Percentiles rank a stretch among this genome's conserved stretches.
These are phyloP conservation scores for Baudoinia panamericana DNA, from an alignment of 495 filamentous ascomycete species.

Conservation along the genomic window DNA sequence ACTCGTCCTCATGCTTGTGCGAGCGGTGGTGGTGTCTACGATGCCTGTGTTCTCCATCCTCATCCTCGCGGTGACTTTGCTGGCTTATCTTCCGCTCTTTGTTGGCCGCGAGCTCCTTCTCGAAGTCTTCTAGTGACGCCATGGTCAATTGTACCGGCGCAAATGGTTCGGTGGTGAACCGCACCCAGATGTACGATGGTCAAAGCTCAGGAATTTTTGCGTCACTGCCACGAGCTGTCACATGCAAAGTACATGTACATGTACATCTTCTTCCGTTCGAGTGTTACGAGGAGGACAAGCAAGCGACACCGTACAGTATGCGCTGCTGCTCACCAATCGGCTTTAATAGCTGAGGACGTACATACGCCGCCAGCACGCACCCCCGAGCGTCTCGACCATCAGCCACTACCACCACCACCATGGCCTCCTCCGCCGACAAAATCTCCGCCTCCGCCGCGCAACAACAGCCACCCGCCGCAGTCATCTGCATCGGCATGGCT, in stretches of 20 bases:
- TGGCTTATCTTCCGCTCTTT: constrained; percentile 19
- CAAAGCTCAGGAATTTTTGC: too few relatives aligned
- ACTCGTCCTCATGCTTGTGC: constrained; percentile 25
- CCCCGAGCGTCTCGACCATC: too few relatives aligned
- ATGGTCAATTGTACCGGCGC: constrained; percentile 21
- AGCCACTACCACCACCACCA: constrained; percentile 11
- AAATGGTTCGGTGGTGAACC: neutral
- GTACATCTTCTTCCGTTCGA: too few relatives aligned
- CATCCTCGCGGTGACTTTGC: constrained; percentile 22
- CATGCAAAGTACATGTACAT: too few relatives aligned
- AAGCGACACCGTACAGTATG: too few relatives aligned
- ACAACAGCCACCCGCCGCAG: constrained; percentile 42
- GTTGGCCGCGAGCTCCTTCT: constrained; percentile 28
- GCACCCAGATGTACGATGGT: too few relatives aligned
- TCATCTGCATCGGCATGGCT: constrained; percentile 97
- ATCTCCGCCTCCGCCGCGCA: neutral
- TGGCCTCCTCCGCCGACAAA: constrained; percentile 18
- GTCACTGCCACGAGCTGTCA: too few relatives aligned
- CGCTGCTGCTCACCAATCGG: too few relatives aligned
- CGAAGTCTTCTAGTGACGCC: constrained; percentile 33
- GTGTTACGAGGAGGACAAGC: too few relatives aligned
- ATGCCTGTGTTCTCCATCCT: constrained; percentile 23
- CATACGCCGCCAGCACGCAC: too few relatives aligned
- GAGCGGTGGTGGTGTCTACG: constrained; percentile 37
- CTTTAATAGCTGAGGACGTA: too few relatives aligned